These are phyloP conservation scores for Colletotrichum sp. DNA, from an alignment of 2,329 filamentous ascomycete genomes.

Conservation along the genomic window DNA sequence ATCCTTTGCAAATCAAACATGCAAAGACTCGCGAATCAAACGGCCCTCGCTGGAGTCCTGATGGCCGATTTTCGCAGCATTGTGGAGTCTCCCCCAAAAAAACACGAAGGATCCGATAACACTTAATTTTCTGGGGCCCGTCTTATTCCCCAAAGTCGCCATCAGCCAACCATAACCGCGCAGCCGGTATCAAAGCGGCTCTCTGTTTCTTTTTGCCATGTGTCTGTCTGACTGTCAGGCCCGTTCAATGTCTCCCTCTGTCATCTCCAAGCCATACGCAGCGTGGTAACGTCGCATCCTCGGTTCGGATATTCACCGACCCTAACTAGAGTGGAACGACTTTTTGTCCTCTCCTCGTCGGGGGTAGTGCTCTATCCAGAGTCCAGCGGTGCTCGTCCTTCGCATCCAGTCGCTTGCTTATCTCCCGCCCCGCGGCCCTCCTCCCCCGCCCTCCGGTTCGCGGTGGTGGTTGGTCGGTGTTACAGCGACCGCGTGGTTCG, in stretches of 20 bases:
- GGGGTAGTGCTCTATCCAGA: slow-evolving; percentile 4
- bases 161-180: neutral
- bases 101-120: neutral
- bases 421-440: neutral
- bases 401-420: neutral
- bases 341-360: neutral
- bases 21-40: neutral
- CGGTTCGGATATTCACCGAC: slow-evolving; percentile 7
- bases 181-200: neutral
- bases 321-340: neutral
- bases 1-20: neutral
- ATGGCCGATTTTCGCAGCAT: neutral
- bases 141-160: neutral
- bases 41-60: neutral
- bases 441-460: neutral
- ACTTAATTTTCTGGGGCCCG: neutral
- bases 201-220: neutral
- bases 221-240: neutral
- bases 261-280: neutral
- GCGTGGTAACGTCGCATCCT: neutral
- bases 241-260: neutral
- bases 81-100: neutral
- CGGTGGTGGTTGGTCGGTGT: neutral
- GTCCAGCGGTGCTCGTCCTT: neutral
- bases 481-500: neutral